phyloP scores from a whole-genome alignment of 768 basidiomycete genomes.

The Aureoboletus auriporus region DNA sequence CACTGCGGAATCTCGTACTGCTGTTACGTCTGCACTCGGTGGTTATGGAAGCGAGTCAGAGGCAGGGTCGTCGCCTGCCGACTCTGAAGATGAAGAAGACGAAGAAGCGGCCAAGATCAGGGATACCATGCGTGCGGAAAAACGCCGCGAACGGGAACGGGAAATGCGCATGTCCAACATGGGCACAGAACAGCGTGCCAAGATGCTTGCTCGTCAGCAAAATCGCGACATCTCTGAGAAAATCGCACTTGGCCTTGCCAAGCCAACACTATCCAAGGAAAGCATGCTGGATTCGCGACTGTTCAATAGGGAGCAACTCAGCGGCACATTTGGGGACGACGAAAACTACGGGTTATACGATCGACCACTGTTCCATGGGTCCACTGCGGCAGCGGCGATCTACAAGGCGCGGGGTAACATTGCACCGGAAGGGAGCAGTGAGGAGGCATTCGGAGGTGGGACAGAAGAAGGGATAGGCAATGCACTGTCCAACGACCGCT shows the following conservation, averaged over 20 bases:
- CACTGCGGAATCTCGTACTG: conserved; percentile 61
- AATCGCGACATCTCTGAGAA: conserved; percentile 99
- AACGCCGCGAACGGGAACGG: conserved; percentile 89
- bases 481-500: conserved; percentile 91
- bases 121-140: conserved; percentile 88
- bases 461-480: conserved; percentile 93
- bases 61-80: conserved; percentile 42
- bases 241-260: conserved; percentile 95
- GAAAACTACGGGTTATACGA: conserved; percentile 96
- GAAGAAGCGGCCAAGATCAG: conserved; percentile 84
- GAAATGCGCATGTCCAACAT: conserved; percentile 99
- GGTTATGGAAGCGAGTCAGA: conserved; percentile 84
- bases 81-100: conserved; percentile 58
- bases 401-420: conserved; percentile 94
- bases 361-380: conserved; percentile 92
- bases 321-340: conserved; percentile 80
- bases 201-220: conserved; percentile 92
- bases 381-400: conserved; percentile 97
- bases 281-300: conserved; percentile 95
- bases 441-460: conserved; percentile 91
- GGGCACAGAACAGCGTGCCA: conserved; percentile 95
- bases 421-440: conserved; percentile 61
- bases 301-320: conserved; percentile 93
- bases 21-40: conserved; percentile 71
- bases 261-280: conserved; percentile 94